These are phyloP conservation scores for Tephrocybe sp. DNA, from an alignment of 768 basidiomycete species.

Conservation along the genomic window DNA sequence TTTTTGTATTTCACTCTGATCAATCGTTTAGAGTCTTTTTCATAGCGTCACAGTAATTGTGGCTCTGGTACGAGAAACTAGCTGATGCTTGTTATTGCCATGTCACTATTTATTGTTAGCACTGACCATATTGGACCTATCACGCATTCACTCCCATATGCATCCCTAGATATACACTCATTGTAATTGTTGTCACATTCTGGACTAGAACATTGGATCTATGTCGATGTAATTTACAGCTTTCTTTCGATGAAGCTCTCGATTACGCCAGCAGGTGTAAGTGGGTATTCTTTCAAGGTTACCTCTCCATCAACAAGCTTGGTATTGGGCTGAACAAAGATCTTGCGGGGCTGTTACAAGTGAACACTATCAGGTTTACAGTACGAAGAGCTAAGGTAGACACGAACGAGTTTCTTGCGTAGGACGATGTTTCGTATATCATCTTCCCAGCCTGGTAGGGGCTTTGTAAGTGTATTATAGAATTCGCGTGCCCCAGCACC, in stretches of 20 bases:
- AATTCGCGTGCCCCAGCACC: constrained; percentile 75
- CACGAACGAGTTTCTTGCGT: constrained; percentile 69
- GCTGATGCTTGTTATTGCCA: constrained; percentile 26
- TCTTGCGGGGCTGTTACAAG: constrained; percentile 67
- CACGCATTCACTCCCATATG: constrained; percentile 4
- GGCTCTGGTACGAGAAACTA: constrained; percentile 63
- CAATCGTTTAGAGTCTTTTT: constrained; percentile 11
- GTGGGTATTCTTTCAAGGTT: constrained; percentile 74
- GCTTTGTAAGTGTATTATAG: constrained; percentile 78
- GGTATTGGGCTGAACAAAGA: constrained; percentile 84
- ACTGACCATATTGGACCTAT: constrained; percentile 12
- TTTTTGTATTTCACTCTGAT: neutral
- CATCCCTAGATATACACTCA: neutral
- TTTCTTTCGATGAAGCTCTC: constrained; percentile 78
- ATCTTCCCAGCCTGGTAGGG: constrained; percentile 66
- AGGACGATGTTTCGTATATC: constrained; percentile 78
- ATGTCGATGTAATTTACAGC: constrained; percentile 27
- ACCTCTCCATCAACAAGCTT: constrained; percentile 65
- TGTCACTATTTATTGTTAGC: constrained; percentile 10
- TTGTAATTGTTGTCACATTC: constrained; percentile 11
- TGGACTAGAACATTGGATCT: neutral
- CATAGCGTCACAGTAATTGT: constrained; percentile 69
- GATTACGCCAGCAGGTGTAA: constrained; percentile 71
- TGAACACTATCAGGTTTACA: neutral
- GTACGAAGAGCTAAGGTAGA: neutral